These are phyloP conservation scores for Aurantiochytrium sp. DNA, from an alignment of 108 stramenopile genomes.

Conservation along the genomic window DNA sequence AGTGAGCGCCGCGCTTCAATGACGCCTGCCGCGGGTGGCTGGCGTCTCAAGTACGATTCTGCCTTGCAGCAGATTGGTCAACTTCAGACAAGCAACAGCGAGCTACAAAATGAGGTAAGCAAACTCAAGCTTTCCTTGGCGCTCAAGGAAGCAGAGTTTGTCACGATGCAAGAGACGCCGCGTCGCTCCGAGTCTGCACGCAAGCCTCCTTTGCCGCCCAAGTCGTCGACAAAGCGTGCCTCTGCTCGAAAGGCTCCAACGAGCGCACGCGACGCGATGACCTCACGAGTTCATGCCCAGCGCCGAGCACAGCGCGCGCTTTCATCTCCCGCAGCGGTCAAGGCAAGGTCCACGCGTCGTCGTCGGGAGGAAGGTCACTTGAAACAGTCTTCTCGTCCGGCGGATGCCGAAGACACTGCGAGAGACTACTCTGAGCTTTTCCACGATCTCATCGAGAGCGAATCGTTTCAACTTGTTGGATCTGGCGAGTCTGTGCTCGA, in stretches of 20 bases:
- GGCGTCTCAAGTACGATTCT: background rate
- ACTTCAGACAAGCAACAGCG: background rate
- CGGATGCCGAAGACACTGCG: too few relatives aligned
- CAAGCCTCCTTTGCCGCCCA: too few relatives aligned
- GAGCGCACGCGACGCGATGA: too few relatives aligned
- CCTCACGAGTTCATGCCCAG: too few relatives aligned
- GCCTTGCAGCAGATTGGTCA: background rate
- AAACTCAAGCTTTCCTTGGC: background rate
- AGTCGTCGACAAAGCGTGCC: too few relatives aligned
- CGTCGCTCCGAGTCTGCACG: too few relatives aligned
- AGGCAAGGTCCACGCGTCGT: too few relatives aligned
- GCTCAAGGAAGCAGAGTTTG: background rate
- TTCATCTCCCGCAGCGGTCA: too few relatives aligned
- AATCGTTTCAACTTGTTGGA: background rate
- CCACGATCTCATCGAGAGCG: background rate
- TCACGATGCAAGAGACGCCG: background rate
- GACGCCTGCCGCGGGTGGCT: background rate
- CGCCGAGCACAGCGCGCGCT: too few relatives aligned
- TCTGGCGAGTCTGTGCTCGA: background rate
- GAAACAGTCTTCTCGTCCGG: too few relatives aligned
- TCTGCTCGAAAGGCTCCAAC: too few relatives aligned
- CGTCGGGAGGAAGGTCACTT: too few relatives aligned
- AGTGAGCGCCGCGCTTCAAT: background rate
- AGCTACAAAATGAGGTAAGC: background rate
- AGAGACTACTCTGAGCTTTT: background rate